phyloP scores from a whole-genome alignment of 768 basidiomycete genomes.

The Lyophyllum atratum region DNA sequence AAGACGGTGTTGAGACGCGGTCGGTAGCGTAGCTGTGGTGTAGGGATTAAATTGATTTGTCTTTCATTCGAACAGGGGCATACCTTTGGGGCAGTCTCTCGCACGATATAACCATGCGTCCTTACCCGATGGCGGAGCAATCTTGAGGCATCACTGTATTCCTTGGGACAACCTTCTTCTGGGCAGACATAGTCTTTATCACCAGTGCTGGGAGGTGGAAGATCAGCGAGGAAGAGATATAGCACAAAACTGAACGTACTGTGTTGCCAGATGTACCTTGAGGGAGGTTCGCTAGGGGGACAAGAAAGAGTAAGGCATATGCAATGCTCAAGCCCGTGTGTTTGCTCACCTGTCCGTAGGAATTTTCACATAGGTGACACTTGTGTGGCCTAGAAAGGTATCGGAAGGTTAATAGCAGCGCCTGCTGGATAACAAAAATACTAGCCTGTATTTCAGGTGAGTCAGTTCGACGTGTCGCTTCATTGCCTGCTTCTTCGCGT shows the following conservation, averaged over 20 bases:
- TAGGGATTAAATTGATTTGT: neutral
- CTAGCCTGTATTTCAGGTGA: constrained; percentile 20
- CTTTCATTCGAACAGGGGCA: neutral
- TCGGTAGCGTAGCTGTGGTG: neutral
- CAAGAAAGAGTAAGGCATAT: neutral
- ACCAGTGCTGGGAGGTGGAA: constrained; percentile 17
- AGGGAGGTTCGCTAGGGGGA: constrained; percentile 21
- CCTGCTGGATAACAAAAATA: neutral
- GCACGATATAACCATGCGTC: constrained; percentile 19
- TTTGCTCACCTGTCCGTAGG: constrained; percentile 19
- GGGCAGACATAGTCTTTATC: constrained; percentile 16
- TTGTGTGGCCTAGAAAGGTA: constrained; percentile 14
- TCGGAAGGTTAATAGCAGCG: neutral
- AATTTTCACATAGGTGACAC: constrained; percentile 16
- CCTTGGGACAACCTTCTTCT: constrained; percentile 12
- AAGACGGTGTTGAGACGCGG: neutral
- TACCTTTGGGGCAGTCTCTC: constrained; percentile 19
- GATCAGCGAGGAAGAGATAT: neutral
- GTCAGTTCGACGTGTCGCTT: constrained; percentile 26
- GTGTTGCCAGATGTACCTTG: constrained; percentile 22
- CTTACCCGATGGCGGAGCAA: constrained; percentile 21
- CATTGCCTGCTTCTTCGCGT: constrained; percentile 23
- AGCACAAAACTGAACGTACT: constrained; percentile 11
- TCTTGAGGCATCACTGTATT: constrained; percentile 25
- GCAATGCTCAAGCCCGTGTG: neutral